Conservation (phyloP, 768 basidiomycete genomes). For the Leucocoprinus leucothites region DNA sequence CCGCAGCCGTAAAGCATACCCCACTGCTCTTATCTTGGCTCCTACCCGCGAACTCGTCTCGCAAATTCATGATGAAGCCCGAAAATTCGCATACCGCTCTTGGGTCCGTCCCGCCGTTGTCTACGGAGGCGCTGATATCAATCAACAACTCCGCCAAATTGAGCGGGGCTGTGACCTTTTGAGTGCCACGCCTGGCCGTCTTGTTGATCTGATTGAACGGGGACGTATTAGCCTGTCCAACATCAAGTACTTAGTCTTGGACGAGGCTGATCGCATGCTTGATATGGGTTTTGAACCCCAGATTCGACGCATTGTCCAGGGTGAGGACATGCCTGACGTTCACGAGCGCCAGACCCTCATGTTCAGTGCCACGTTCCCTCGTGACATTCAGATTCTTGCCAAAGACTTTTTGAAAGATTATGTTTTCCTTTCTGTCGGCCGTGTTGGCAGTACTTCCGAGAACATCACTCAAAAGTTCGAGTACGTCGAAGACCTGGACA, state of each 20-base stretch:
- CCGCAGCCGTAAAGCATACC: conserved; percentile 86
- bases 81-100: conserved; percentile 98
- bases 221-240: conserved; percentile 95
- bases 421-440: conserved; percentile 97
- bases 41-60: conserved; percentile 98
- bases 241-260: conserved; percentile 96
- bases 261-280: conserved; percentile 99
- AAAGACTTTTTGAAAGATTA: conserved; percentile 98
- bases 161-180: conserved; percentile 97
- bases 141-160: conserved; percentile 87
- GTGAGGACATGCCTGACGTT: conserved; percentile 97
- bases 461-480: conserved; percentile 99
- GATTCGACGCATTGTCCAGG: conserved; percentile 96
- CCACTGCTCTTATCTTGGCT: conserved; percentile 95
- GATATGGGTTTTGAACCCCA: conserved; percentile 99
- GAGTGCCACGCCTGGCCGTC: conserved; percentile 95
- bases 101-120: conserved; percentile 99
- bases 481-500: conserved; percentile 96
- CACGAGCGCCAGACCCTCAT: conserved; percentile 95
- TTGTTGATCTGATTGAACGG: conserved; percentile 97
- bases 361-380: conserved; percentile 99
- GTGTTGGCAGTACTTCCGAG: conserved; percentile 97
- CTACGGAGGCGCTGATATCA: conserved; percentile 98
- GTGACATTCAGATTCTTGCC: conserved; percentile 96
- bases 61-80: conserved; percentile 98